Evolutionary conservation across 2,329 filamentous ascomycete genomes (phyloP).

Genomic region (Sarocladium strictum): DNA sequence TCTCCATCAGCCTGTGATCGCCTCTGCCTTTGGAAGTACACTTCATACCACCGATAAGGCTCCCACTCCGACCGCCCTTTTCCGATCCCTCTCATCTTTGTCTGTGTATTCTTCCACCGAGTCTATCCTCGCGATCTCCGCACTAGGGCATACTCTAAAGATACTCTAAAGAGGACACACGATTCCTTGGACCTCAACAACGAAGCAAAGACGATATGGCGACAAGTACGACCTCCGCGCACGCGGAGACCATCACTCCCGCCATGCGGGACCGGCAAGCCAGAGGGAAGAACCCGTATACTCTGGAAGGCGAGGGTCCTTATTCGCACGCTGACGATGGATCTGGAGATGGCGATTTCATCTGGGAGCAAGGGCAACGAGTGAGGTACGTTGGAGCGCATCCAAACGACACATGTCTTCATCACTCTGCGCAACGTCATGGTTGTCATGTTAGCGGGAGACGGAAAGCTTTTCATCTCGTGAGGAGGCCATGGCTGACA

Average conservation of each 20-base stretch:
- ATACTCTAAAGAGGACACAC: too few species aligned
- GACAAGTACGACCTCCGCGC: not conserved
- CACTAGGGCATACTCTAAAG: too few species aligned
- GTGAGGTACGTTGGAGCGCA: not conserved
- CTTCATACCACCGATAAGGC: too few species aligned
- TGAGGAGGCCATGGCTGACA: too few species aligned
- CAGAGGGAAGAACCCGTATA: conserved; percentile 50
- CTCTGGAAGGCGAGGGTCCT: not conserved
- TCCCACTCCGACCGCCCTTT: not conserved
- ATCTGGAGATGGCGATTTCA: conserved; percentile 12
- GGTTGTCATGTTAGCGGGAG: too few species aligned
- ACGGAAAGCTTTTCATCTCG: too few species aligned
- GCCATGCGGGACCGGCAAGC: conserved; percentile 54
- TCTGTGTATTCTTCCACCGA: too few species aligned
- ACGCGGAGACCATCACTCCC: conserved; percentile 32
- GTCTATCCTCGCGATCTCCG: too few species aligned
- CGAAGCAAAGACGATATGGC: conserved; percentile 30
- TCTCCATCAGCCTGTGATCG: not conserved
- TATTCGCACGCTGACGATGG: conserved; percentile 23
- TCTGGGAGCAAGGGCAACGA: not conserved
- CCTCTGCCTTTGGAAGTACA: too few species aligned
- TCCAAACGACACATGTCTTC: too few species aligned
- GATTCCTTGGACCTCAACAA: too few species aligned
- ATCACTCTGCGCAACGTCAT: too few species aligned
- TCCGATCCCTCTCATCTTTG: not conserved